These are phyloP conservation scores for Melampsora americana DNA, from an alignment of 1,284 basidiomycete genomes.

Conservation along the genomic window DNA sequence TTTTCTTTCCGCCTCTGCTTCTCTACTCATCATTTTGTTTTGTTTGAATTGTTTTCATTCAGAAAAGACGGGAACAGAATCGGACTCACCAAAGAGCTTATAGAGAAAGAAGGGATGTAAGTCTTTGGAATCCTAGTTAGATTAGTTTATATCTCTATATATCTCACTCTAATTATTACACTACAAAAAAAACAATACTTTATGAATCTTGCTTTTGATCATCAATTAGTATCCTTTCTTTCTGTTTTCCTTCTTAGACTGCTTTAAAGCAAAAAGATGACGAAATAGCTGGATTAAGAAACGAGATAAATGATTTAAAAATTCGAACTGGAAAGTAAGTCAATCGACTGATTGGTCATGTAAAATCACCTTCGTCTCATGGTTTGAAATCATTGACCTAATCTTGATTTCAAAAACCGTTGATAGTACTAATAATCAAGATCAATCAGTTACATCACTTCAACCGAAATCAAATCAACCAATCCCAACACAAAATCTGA, in stretches of 20 bases:
- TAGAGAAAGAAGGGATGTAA: constrained; percentile 30
- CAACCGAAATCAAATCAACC: no score
- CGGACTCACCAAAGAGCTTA: constrained; percentile 25
- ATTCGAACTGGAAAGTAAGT: not conserved
- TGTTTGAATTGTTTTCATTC: not conserved
- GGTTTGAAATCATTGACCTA: not conserved
- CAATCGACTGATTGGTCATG: not conserved
- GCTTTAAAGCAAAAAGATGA: constrained; percentile 4
- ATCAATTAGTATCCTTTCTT: not conserved
- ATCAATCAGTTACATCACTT: no score
- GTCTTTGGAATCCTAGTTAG: not conserved
- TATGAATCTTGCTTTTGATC: not conserved
- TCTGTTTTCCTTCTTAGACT: not conserved
- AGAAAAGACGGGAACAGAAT: constrained; percentile 35
- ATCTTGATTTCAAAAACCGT: not conserved
- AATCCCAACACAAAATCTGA: not conserved
- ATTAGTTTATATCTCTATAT: no score
- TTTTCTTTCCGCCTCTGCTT: not conserved
- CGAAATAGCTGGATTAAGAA: not conserved
- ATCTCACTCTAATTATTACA: no score
- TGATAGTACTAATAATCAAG: no score
- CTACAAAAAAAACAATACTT: no score
- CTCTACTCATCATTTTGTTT: not conserved
- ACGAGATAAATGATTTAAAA: not conserved
- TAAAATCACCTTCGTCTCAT: not conserved